Evolutionary conservation across 257 asterid genomes (phyloP).

Genomic region (Solanum medicagineum): DNA sequence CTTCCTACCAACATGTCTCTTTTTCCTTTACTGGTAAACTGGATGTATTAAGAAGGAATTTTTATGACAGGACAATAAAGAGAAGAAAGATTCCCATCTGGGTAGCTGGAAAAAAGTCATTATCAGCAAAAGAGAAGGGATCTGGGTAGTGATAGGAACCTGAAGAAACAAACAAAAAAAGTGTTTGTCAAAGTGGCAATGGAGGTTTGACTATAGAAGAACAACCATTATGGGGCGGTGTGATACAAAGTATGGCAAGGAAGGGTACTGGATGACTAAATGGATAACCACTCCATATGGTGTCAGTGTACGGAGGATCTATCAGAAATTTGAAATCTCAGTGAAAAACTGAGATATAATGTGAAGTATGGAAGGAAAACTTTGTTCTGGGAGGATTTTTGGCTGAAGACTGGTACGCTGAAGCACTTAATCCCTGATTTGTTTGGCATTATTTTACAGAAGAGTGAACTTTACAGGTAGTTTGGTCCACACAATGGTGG

Average conservation of each 20-base stretch:
- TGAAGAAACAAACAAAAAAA: not conserved
- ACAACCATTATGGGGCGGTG: not conserved
- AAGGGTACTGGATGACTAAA: no score
- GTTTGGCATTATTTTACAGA: not conserved
- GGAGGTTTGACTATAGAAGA: not conserved
- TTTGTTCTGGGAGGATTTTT: not conserved
- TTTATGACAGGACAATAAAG: not conserved
- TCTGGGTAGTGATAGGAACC: not conserved
- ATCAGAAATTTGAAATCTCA: not conserved
- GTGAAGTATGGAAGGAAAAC: not conserved
- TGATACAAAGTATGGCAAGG: no score
- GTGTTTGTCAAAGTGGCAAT: not conserved
- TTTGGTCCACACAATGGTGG: not conserved
- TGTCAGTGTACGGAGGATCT: not conserved
- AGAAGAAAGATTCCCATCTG: not conserved
- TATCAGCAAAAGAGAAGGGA: not conserved
- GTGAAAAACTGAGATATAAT: not conserved
- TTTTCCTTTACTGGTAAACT: not conserved
- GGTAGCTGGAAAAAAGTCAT: not conserved
- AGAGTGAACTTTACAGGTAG: not conserved
- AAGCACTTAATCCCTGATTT: not conserved
- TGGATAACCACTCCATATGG: not conserved
- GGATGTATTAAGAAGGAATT: not conserved
- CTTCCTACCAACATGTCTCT: not conserved
- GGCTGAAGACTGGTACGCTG: not conserved